phyloP scores from a whole-genome alignment of 176 grass and related monocot species.

The Panicum miliaceum region DNA sequence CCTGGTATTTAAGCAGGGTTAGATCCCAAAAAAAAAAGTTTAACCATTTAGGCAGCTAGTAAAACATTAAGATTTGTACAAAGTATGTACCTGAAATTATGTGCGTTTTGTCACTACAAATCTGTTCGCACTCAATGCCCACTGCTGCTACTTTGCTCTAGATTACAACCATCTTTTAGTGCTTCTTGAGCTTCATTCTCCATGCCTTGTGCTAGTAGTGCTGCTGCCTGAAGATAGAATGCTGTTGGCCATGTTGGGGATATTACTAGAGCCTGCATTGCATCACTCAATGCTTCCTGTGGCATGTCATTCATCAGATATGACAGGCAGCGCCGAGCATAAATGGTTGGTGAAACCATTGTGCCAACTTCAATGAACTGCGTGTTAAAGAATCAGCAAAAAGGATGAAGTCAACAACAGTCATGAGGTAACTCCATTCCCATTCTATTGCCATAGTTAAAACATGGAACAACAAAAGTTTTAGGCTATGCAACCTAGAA shows the following conservation, averaged over 20 bases:
- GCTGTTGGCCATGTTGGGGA: constrained; percentile 88
- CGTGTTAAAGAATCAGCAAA: constrained; percentile 37
- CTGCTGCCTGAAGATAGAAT: constrained; percentile 92
- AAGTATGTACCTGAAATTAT: constrained; percentile 49
- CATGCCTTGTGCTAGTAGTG: constrained; percentile 71
- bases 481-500: background rate
- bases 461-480: background rate
- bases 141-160: constrained; percentile 61
- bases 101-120: constrained; percentile 47
- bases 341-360: constrained; percentile 96
- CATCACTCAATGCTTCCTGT: constrained; percentile 82
- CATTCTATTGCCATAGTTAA: background rate
- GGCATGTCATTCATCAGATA: constrained; percentile 87
- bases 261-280: constrained; percentile 88
- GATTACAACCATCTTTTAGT: constrained; percentile 77
- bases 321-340: constrained; percentile 82
- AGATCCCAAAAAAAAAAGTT: background rate
- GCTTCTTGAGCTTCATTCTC: constrained; percentile 91
- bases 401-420: constrained; percentile 18
- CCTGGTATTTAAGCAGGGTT: background rate
- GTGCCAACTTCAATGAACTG: constrained; percentile 99
- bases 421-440: background rate
- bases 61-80: background rate
- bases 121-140: constrained; percentile 50
- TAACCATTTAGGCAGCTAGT: background rate